Evolutionary conservation across 768 basidiomycete genomes (phyloP).

Genomic region (Leccinum subgranulosum): DNA sequence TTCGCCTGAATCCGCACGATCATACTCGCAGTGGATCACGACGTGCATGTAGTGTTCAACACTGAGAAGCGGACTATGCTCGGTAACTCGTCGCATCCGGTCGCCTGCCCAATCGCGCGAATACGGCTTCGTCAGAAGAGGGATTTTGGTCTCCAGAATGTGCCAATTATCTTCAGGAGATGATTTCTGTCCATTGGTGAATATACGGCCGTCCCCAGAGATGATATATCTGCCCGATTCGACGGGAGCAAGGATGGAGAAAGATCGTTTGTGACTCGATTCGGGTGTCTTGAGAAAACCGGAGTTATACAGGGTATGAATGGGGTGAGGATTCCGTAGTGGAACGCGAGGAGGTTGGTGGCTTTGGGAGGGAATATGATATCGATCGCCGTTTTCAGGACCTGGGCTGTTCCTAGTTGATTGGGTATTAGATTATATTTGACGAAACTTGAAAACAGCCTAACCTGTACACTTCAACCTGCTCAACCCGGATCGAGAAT

Average conservation of each 20-base stretch:
- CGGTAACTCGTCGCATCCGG: constrained; percentile 39
- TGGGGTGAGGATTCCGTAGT: constrained; percentile 52
- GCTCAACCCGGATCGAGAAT: constrained; percentile 56
- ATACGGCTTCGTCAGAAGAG: constrained; percentile 14
- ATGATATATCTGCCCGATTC: constrained; percentile 49
- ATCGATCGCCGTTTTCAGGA: constrained; percentile 40
- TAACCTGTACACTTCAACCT: constrained; percentile 67
- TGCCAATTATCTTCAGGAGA: constrained; percentile 25
- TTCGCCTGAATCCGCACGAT: constrained; percentile 36
- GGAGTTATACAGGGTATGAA: constrained; percentile 44
- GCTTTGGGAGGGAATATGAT: constrained; percentile 52
- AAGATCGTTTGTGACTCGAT: constrained; percentile 32
- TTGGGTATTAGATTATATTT: constrained; percentile 6
- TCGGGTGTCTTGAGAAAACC: constrained; percentile 34
- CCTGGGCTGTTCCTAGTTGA: constrained; percentile 40
- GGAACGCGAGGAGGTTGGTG: constrained; percentile 65
- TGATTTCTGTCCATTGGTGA: constrained; percentile 30
- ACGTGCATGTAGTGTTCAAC: constrained; percentile 54
- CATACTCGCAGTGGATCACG: constrained; percentile 56
- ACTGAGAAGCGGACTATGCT: constrained; percentile 52
- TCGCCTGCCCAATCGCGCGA: constrained; percentile 29
- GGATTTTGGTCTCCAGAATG: constrained; percentile 21
- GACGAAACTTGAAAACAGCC: constrained; percentile 16
- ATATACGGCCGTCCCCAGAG: constrained; percentile 48
- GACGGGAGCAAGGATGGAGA: constrained; percentile 47